Base-by-base conservation (phyloP, 2,329 filamentous ascomycete species). In the Plenodomus lindquistii region DNA sequence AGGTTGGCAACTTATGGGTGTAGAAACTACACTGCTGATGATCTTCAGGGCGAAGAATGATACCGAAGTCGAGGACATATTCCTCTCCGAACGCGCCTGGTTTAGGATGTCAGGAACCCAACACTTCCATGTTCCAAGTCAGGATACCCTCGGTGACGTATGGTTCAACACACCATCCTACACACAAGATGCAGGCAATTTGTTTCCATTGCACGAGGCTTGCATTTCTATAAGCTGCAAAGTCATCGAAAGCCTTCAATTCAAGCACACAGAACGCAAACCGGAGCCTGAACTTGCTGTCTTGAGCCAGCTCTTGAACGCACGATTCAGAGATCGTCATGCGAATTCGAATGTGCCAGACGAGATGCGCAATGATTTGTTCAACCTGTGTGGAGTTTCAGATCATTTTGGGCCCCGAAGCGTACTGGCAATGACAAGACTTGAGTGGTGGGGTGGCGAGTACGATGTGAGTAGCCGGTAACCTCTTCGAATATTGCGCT, bases 171-270 rank as follows among this genome's bases (percentile, higher is more conserved):
- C 53, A 29, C 52, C 60, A 8, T 44, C 49, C 4, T 42, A 62
- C 19, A 42, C 48, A 8, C 34, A 19, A 1, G 38, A 42, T 10
- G 37, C 50, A 10, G 53, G 60, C 19, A 53, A 55, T 1, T 36
- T 66, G 9, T 64, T 67, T 38, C 58, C 65, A 0, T 48, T 68
- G 15, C 65, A 68, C 19, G 51, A 60, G 15, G 48, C 48, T 4
- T 68, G 65, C 40, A 44, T 68, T 4, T 42, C 53, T 4, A 62
- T 59, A 13, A 52, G 55, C 16, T 59, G 59, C 37, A 46, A 58
- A 20, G 58, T 46, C 11, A 53, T 65, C 2, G 40, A 62, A 2
- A 27, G 49, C 22, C 16, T 38, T 46, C 21, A 44, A 18, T 43
- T 24, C 27, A 40, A 22, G 22, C 20, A 9, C 19, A 43, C 21